Evolutionary conservation across 495 filamentous ascomycete genomes (phyloP), one percentile per base, ranked within the genome.

Genomic region (Aspergillus affinis): DNA sequence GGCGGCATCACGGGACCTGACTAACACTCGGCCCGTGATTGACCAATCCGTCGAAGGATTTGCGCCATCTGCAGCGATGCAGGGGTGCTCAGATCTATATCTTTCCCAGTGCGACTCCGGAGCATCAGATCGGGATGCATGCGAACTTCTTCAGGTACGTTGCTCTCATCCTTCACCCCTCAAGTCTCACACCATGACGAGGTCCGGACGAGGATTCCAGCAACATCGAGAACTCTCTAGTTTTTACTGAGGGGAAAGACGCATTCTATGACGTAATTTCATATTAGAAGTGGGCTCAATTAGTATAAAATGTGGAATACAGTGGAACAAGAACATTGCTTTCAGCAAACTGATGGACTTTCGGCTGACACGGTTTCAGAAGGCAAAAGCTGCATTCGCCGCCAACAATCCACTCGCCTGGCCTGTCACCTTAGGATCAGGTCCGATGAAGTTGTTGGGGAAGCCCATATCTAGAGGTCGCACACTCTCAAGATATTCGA

Each of bases 401-500:
- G 46, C 50, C 55, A 62, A 27, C 54, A 62, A 57, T 8, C 57
- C 51, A 21, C 18, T 19, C 2, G 51, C 29, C 15, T 65, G 50
- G 7, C 68, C 68, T 4, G 70, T 65, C 6, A 70, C 59, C 75
- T 80, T 29, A 45, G 68, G 68, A 60, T 74, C 58, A 21, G 50
- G 29, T 6, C 70, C 66, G 80, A 84, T 69, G 56, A 84, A 76
- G 53, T 75, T 78, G 49, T 66, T 68, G 2, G 84, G 84, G 58
- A 84, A 87, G 4, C 83, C 84, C 23, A 74, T 8, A 48, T 82
- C 78, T 54, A 86, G 81, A 13, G 73, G 66, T 29, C 52, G 61
- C 12, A 78, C 69, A n/a, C 69, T 68, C 52, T 88, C 85, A 36
- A 89, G 71, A 50, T 82, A 72, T 44, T 78, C 69, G 26, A 88